Base-by-base conservation (phyloP, 345 rosid genomes). In the Conringia planisiliqua region DNA sequence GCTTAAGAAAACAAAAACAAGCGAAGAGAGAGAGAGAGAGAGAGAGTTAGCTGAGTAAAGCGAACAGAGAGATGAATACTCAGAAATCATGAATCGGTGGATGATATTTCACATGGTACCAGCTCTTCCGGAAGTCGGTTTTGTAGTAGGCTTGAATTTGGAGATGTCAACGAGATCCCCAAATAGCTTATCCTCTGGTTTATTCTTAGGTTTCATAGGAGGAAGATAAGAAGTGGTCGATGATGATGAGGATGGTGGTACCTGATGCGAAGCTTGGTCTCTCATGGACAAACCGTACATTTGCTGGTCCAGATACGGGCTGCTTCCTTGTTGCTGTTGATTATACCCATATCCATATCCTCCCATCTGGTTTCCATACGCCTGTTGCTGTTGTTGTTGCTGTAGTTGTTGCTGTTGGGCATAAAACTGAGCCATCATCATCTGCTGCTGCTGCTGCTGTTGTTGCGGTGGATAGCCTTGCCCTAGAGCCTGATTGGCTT, bases 121-220 rank as follows among this genome's bases (percentile, higher is more conserved):
- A 58, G 93, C 88, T 80, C 84, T 87, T 76, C 89, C 84, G 3
- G 92, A 80, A 24, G 87, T 80, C 32, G 90, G 42, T 76, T 89
- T 96, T 65, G 77, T 61, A 0, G 85, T 38, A 2, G 92, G 78
- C 82, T 92, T 96, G 78, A 90, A 78, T 76, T 92, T 96, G 8
- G 98, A 82, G 76, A 96, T 82, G 79, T 92, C 96, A 11, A 96
- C 97, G 16, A 96, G 97, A 80, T 96, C 99, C 67, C 99, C 98
- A 71, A 96, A 96, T 32, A 96, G 80, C 92, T 88, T 92, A 76
- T 96, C 88, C 80, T 87, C 90, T 9, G 89, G 92, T 52, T 86
- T 87, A 50, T 85, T 87, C 18, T 88, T 70, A 46, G 88, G 85
- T 83, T 74, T 90, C 78, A 78, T 85, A 1, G 91, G 86, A 0